Conservation (phyloP, 2,329 filamentous ascomycete genomes). For the Seiridium unicorne region DNA sequence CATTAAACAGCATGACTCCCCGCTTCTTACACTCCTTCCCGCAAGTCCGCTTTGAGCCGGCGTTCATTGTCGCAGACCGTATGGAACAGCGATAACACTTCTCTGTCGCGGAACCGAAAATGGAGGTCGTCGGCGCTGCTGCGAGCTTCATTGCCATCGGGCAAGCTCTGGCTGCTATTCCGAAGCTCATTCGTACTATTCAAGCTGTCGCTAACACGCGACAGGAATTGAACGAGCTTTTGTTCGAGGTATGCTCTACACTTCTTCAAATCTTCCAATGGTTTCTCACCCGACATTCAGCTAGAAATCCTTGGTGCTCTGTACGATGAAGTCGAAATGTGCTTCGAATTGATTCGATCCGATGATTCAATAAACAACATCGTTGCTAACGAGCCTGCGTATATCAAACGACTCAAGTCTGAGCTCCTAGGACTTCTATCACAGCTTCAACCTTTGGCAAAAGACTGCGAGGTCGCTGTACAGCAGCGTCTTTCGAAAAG, state of each 20-base stretch:
- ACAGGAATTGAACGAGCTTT: slow-evolving; percentile 10
- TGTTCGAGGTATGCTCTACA: slow-evolving; percentile 10
- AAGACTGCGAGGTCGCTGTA: neutral
- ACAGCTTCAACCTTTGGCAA: neutral
- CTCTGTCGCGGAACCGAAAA: neutral
- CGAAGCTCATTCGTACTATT: slow-evolving; percentile 12
- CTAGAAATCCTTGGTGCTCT: neutral
- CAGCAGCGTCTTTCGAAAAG: neutral
- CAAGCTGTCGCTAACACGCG: slow-evolving; percentile 6
- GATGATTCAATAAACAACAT: neutral
- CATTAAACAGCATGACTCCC: no score
- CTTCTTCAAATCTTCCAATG: no score
- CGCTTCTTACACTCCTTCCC: no score
- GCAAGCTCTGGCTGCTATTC: slow-evolving; percentile 12
- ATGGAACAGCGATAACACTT: no score
- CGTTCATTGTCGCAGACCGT: no score
- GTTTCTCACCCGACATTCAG: neutral
- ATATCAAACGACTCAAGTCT: neutral
- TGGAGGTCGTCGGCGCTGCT: slow-evolving; percentile 15
- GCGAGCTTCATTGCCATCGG: slow-evolving; percentile 19
- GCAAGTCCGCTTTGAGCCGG: no score
- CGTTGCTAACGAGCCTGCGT: neutral
- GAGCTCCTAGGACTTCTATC: neutral
- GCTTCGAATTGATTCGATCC: neutral
- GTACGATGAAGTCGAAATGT: neutral